These are phyloP conservation scores for Metschnikowia santaceciliae DNA, from an alignment of 805 yeast species.

Conservation along the genomic window DNA sequence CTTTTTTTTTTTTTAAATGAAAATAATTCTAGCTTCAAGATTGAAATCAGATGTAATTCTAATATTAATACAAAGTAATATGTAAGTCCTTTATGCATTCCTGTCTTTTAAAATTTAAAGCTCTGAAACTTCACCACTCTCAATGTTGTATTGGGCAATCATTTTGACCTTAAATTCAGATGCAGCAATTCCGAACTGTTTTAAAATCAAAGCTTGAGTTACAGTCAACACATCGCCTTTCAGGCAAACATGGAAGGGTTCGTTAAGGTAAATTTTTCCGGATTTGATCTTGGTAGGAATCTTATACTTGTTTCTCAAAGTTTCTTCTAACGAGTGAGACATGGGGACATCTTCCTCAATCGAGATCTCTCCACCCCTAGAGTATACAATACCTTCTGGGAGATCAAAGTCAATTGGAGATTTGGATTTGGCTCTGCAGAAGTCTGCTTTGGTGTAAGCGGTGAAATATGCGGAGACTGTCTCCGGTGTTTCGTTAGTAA, in stretches of 20 bases:
- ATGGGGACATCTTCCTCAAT: conserved; percentile 92
- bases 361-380: conserved; percentile 92
- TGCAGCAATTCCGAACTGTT: conserved; percentile 94
- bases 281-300: conserved; percentile 86
- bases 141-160: conserved; percentile 74
- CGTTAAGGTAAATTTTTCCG: conserved; percentile 78
- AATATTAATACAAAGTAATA: background rate
- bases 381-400: conserved; percentile 88
- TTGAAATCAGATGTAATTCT: background rate
- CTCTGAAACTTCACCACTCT: conserved; percentile 33
- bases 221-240: conserved; percentile 82
- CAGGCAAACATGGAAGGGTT: conserved; percentile 75
- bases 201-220: conserved; percentile 84
- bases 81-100: background rate
- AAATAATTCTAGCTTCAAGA: background rate
- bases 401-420: conserved; percentile 80
- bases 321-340: conserved; percentile 93
- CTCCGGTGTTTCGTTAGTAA: conserved; percentile 84
- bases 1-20: background rate
- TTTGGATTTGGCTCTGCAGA: conserved; percentile 81
- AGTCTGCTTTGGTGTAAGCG: conserved; percentile 75
- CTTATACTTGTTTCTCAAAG: conserved; percentile 82
- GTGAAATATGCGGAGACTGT: conserved; percentile 88
- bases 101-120: conserved; percentile 6
- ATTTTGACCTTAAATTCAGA: conserved; percentile 82